Base-by-base conservation (phyloP, 2,329 filamentous ascomycete genomes). In the Xylaria sp. region DNA sequence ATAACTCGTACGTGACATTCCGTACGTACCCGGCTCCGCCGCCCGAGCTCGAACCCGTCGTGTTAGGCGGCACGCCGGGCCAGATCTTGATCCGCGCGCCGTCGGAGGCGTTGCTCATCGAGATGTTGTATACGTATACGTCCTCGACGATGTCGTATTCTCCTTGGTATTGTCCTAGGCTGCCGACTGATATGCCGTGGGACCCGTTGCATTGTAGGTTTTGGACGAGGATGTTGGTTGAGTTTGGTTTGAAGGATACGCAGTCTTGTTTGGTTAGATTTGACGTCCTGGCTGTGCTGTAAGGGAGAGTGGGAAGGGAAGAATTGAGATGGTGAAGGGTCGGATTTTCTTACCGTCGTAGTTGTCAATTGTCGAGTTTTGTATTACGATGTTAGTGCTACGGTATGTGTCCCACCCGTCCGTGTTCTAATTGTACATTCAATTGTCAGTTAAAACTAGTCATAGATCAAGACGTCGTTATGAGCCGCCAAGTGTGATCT, bases 31-130 rank as follows among this genome's bases (percentile, higher is more conserved):
- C 89, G 5, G 79, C 79, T 46, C 89, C 89, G 28, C 89, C 88
- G 54, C 88, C 88, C 4, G 86, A 87, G 75, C 88, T 85, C 0
- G 89, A 82, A 60, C 88, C 85, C 33, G 81, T 84, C 1, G 85
- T 76, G 67, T 86, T 87, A 1, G 69, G 67, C 7, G 67, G 69
- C 6, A 71, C 67, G 23, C 69, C 69, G 0, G 87, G 86, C 86
- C 87, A 91, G 72, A 89, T 88, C 79, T 91, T 91, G 80, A 91
- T 90, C 65, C 89, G 86, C 0, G 88, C 89, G 54, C 86, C 87
- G 71, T 90, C 86, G 52, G 83, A 79, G n/a, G 82, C 82, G 68
- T 85, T 85, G 68, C 79, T 80, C 80, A 85, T 82, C 46, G 80
- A 82, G 41, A 82, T 78, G 71, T 86, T 85, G 76, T 80, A 82